These are phyloP conservation scores for Trebouxia sp. DNA, from an alignment of 139 green algal species.

Conservation along the genomic window DNA sequence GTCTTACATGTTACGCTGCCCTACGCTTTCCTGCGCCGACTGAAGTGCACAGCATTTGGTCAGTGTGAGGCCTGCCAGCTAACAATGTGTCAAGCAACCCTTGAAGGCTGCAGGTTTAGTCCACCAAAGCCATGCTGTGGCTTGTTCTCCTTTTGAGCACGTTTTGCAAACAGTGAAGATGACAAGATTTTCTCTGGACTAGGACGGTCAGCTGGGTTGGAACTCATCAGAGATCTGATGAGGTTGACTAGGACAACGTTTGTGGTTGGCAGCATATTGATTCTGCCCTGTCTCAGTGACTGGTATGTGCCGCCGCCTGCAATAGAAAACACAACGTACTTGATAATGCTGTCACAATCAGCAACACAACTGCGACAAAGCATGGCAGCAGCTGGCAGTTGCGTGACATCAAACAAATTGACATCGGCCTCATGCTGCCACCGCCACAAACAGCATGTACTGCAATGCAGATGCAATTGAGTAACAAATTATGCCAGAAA, in stretches of 20 bases:
- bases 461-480: too few species aligned
- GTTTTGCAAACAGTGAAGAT: not conserved
- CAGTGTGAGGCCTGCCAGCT: not conserved
- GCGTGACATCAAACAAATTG: too few species aligned
- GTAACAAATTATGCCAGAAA: not conserved
- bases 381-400: too few species aligned
- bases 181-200: constrained; percentile 42
- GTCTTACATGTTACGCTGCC: too few species aligned
- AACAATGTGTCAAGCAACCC: constrained; percentile 38
- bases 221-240: constrained; percentile 65
- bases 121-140: constrained; percentile 24
- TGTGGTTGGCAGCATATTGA: constrained; percentile 62
- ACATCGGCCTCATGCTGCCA: too few species aligned
- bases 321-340: too few species aligned
- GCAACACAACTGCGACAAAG: too few species aligned
- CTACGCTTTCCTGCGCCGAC: too few species aligned
- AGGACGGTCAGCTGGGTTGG: constrained; percentile 62
- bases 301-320: constrained; percentile 54
- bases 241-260: constrained; percentile 49
- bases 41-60: too few species aligned
- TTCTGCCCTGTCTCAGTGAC: constrained; percentile 58
- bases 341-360: too few species aligned
- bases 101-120: constrained; percentile 16
- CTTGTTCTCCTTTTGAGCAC: not conserved
- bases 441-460: too few species aligned